Evolutionary conservation across 2,329 filamentous ascomycete species (phyloP).

Genomic region (Gremmenia infestans): DNA sequence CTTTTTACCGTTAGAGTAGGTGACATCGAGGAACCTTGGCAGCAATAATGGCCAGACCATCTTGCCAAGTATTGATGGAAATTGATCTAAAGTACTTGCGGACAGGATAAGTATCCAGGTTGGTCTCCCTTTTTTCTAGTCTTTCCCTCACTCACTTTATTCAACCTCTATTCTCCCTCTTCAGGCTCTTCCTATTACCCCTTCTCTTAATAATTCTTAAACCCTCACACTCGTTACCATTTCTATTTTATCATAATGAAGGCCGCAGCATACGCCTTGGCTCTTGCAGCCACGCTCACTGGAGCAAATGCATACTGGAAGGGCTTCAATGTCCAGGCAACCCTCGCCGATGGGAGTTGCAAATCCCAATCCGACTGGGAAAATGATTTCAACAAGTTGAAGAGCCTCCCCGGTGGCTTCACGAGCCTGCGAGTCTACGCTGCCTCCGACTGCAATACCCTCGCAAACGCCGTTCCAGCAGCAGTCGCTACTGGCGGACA

Average conservation of each 20-base stretch:
- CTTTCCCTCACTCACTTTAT: background rate
- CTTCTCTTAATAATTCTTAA: background rate
- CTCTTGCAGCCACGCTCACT: conserved; percentile 31
- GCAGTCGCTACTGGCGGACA: conserved; percentile 55
- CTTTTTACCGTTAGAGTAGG: background rate
- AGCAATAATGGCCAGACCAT: background rate
- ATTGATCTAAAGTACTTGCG: background rate
- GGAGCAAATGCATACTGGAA: conserved; percentile 35
- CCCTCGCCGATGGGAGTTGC: conserved; percentile 51
- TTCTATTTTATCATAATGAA: conserved; percentile 20
- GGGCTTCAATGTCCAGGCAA: conserved; percentile 39
- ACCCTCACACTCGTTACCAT: background rate
- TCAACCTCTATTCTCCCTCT: background rate
- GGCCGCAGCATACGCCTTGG: conserved; percentile 24
- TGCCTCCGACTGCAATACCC: conserved; percentile 46
- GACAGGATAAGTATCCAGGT: background rate
- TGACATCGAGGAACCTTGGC: background rate
- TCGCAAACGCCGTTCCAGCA: conserved; percentile 47
- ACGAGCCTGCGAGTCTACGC: conserved; percentile 59
- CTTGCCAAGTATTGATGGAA: background rate
- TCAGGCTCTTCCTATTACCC: background rate
- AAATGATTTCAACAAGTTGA: conserved; percentile 56
- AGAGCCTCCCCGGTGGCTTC: conserved; percentile 46
- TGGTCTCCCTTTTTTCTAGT: background rate
- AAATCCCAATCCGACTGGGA: conserved; percentile 60